A percentile compares a stretch with the other conserved stretches of the same genome.
phyloP scores from a whole-genome alignment of 257 asterid species.

The Solanum phureja region DNA sequence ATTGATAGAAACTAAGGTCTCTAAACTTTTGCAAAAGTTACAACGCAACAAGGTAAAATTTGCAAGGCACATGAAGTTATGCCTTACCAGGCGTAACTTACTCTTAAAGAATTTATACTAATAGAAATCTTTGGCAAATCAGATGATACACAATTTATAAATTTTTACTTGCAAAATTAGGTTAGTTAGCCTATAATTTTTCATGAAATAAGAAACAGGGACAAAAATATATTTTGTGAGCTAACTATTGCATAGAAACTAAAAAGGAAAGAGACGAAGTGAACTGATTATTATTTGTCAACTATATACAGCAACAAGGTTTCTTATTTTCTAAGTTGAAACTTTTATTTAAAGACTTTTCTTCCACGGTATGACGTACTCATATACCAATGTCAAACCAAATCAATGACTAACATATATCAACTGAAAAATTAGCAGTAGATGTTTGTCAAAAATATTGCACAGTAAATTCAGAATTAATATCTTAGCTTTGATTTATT shows the following conservation, averaged over 20 bases:
- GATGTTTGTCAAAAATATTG: neutral
- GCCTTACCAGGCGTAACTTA: too few species aligned
- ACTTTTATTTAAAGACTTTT: neutral
- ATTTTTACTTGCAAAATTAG: too few species aligned
- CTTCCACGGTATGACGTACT: neutral
- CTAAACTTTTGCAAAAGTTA: too few species aligned
- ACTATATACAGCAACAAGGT: neutral
- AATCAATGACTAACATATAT: neutral
- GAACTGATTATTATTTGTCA: neutral
- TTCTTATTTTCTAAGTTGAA: neutral
- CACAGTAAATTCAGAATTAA: neutral
- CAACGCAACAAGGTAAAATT: too few species aligned
- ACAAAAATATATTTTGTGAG: too few species aligned
- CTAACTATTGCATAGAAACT: neutral
- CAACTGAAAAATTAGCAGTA: neutral
- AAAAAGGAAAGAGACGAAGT: neutral
- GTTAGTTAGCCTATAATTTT: neutral
- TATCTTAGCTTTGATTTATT: neutral
- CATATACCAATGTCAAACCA: neutral
- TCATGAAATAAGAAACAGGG: neutral
- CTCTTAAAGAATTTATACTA: too few species aligned
- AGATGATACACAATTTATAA: too few species aligned
- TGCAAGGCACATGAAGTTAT: too few species aligned
- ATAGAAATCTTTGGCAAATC: too few species aligned
- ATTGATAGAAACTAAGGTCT: too few species aligned